Evolutionary conservation across 169 alveolate species (phyloP).

Genomic region (Plasmodium ovale): DNA sequence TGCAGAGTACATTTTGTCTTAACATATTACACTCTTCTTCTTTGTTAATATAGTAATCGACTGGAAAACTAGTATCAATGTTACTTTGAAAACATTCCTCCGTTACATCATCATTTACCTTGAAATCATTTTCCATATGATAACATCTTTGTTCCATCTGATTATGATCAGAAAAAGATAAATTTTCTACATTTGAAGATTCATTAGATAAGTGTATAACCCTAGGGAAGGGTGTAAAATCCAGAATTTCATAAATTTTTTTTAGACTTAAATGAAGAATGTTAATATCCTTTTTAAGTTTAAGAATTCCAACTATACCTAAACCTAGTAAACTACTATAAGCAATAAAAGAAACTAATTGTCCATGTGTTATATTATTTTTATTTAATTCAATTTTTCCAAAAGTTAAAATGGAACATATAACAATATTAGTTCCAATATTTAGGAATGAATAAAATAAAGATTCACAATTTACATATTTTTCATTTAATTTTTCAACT

Average conservation of each 20-base stretch:
- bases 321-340: constrained; percentile 55
- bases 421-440: constrained; percentile 60
- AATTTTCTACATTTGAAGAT: no score
- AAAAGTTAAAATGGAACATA: constrained; percentile 42
- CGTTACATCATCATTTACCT: not conserved
- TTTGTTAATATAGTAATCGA: no score
- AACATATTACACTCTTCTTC: not conserved
- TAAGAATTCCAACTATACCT: constrained; percentile 48
- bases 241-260: constrained; percentile 61
- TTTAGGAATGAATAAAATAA: constrained; percentile 58
- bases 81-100: not conserved
- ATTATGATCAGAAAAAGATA: no score
- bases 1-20: not conserved
- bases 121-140: not conserved
- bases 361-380: constrained; percentile 54
- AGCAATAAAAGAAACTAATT: constrained; percentile 54
- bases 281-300: constrained; percentile 42
- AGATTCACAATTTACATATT: constrained; percentile 44
- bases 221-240: constrained; percentile 30
- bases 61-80: no score
- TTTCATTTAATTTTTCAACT: constrained; percentile 6
- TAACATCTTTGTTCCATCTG: not conserved
- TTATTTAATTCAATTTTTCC: constrained; percentile 48
- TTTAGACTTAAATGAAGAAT: constrained; percentile 29
- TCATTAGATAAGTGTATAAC: no score